Evolutionary conservation across 2,329 filamentous ascomycete species (phyloP), one percentile per base, ranked within the genome.

Genomic region (Pseudogymnoascus sp.): DNA sequence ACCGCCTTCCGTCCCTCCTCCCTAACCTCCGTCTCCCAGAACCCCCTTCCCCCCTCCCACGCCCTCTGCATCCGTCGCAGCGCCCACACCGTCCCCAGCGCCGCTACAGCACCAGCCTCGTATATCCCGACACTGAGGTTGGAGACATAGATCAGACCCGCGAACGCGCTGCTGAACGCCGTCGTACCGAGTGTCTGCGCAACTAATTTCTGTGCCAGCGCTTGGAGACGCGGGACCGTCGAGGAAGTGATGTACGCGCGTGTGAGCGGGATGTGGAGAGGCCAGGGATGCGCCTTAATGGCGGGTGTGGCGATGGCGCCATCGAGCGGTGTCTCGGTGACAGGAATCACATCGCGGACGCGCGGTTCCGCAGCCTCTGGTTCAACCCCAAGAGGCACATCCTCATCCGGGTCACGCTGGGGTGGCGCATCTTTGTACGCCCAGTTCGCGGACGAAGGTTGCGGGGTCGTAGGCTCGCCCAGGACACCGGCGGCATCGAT

Each of bases 171-270:
- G 0, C 82, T 81, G 2, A 89, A 75, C 4, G 84, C 83, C 0
- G 90, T 90, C 59, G 85, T 87, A 0, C 57, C 57, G 0, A 71
- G 39, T 0, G 89, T 89, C 68, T 91, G 86, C 4, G 95, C 71
- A 4, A 96, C 85, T 1, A 92, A 81, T 61, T 80, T 83, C 72
- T 92, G 88, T 1, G 88, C 87, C 0, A 90, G 76, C 1, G 87
- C 84, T 69, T 91, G 88, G 3, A 92, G 76, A 1, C 85, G 83
- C 1, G 87, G 86, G 2, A 91, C 80, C 0, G 86, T 89, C 63
- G 83, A 79, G n/a, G 79, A 74, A 41, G 85, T 79, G 2, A 91
- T 80, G 65, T 85, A 84, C 35, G 80, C 76, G n/a, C 91, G 84
- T 6, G 87, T 86, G 25, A 82, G 79, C 12, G 87, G 78, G 63